Evolutionary conservation across 2,329 filamentous ascomycete species (phyloP), one percentile per base, ranked within the genome.

Genomic region (Dothideomycetidae sp.): DNA sequence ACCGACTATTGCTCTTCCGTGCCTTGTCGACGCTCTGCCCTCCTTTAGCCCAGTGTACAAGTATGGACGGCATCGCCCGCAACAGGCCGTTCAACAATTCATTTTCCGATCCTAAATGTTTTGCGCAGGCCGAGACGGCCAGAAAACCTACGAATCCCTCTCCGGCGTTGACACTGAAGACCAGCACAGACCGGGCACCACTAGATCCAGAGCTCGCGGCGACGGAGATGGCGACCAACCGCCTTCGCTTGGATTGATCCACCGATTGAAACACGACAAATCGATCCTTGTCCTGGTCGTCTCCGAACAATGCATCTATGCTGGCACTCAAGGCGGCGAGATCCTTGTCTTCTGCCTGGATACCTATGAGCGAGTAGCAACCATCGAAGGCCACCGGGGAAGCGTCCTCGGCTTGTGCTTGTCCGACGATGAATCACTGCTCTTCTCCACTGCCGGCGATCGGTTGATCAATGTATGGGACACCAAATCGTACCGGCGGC

Each of bases 391-490:
- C 4, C 90, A 98, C 62, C 80, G 83, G 53, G 82, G 90, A 39
- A 93, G 84, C 53, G 81, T 98, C 14, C 73, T 98, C 33, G 84
- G 79, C 40, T 69, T 98, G 3, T 81, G 76, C 53, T 67, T 98
- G 16, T 86, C 82, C 5, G 69, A 75, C 36, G 78, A 92, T 55
- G 67, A 74, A 44, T 67, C 67, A 11, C 67, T 93, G 18, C 71
- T 98, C 7, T 88, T 98, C 58, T 96, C 88, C 9, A 92, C 81
- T 49, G 88, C 85, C 7, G 86, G 85, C 47, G 90, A 98, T 53
- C 82, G 88, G 2, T 80, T 94, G 41, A 78, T 96, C 53, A 94
- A 93, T 55, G 83, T 93, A 29, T 98, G 90, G 90, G 79, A 76
- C 49, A 81, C 86, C 2, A 68, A 65, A 30, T 78, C 75, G 4